Base-by-base conservation (phyloP, 129 eudicot species). In the Pulicaria dysenterica region DNA sequence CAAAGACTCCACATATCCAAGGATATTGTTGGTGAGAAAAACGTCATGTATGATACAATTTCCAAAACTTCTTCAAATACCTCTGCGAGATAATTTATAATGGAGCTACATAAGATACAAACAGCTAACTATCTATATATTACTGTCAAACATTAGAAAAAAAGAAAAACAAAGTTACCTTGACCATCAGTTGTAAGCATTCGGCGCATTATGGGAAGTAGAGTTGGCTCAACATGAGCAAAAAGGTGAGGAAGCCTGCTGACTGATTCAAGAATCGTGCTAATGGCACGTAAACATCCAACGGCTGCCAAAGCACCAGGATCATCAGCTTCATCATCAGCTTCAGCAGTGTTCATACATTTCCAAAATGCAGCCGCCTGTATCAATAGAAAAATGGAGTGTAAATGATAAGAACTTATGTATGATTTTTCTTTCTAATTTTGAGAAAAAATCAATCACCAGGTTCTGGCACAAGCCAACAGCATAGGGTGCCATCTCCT, bases 401-500 rank as follows among this genome's bases (percentile, higher is more conserved):
- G 62, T 15, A 0, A 38, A 16, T 36, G 49, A 24, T 24, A 68
- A 36, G 1, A 58, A 10, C 3, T 42, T 47, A 1, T 24, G 31
- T 24, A 5, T 5, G 3, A 36, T 24, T 71, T 9, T 53, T 15
- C 8, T 6, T 1, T 0, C 6, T 11, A 8, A 6, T 34, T 12
- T 2, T 11, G n/a, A 31, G 6, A 46, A 49, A 59, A 51, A 72
- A 57, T n/a, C 39, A 31, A 50, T 75, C 71, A 89, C 98, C 94
- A 92, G 85, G 77, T 92, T 92, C 81, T 92, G 96, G 84, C 98
- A 92, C 74, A 92, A 77, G 53, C 98, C 96, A 73, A 88, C 87
- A 80, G 98, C 98, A 85, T 92, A 92, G 17, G 98, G 98, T 71
- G 96, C 94, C 98, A 92, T 92, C 83, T 92, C 97, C 83, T 92